Evolutionary conservation across 768 basidiomycete genomes (phyloP), one percentile per base, ranked within the genome.

Genomic region (Suillus hirtellus): DNA sequence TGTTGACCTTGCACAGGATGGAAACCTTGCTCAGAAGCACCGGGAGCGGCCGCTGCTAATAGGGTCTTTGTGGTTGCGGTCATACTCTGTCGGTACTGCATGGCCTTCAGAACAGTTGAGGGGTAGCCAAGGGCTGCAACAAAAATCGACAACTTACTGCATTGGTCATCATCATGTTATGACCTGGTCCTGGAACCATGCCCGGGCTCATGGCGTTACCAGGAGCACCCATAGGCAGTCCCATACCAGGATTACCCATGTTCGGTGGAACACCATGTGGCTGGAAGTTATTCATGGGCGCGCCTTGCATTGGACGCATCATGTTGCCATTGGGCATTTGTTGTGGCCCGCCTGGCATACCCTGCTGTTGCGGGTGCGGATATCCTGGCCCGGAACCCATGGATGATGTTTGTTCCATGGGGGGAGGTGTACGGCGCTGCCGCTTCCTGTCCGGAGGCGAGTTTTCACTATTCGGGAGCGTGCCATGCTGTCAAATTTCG

Each of bases 361-460:
- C 70, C 53, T 73, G 76, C 54, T 75, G 77, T n/a, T 71, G 78
- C 40, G 67, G 69, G 60, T 72, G 72, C 53, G 70, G 71, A 24
- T 75, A 79, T 59, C 75, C 77, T 9, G 75, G 72, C 53, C 74
- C 68, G 19, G 76, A 67, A n/a, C 68, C 63, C 38, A 74, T 72
- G 31, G 79, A 76, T 21, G 76, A 77, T n/a, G 73, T 75, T 60
- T 80, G 82, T 61, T 84, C 82, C 65, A 78, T 70, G 53, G 60
- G 50, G n/a, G 69, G 71, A 5, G 86, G 85, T 31, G 85, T 84
- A 34, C 80, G 80, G 35, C 85, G 83, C 38, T 69, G 44, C 40
- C 84, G 83, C 70, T 88, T 88, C 60, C 80, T 77, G 12, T 82
- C 83, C 3, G 86, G 86, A 2, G 86, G 86, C 0, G 87, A 86